Percentiles rank a stretch among this genome's conserved stretches.
Conservation (phyloP, 2,329 filamentous ascomycete species). For the Septoria linicola region DNA sequence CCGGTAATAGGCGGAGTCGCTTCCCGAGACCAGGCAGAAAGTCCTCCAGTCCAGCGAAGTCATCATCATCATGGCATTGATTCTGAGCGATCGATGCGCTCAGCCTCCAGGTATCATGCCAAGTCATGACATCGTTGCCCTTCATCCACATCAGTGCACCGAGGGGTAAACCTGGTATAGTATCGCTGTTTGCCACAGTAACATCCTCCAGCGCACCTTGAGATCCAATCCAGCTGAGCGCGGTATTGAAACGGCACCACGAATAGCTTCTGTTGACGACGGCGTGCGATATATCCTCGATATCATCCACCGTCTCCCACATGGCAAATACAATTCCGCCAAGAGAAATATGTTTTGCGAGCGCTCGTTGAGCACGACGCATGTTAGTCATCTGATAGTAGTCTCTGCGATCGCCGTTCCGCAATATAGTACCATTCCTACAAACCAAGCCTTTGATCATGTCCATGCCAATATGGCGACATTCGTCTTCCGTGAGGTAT, state of each 20-base stretch:
- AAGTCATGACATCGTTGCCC: slow-evolving; percentile 45
- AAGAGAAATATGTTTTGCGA: slow-evolving; percentile 48
- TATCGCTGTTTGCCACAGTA: slow-evolving; percentile 34
- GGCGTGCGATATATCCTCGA: slow-evolving; percentile 42
- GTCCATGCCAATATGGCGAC: slow-evolving; percentile 38
- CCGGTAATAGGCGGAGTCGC: slow-evolving; percentile 1
- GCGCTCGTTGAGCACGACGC: slow-evolving; percentile 45
- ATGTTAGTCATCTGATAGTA: slow-evolving; percentile 47
- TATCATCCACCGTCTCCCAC: slow-evolving; percentile 49
- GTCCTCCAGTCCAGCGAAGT: slow-evolving; percentile 9
- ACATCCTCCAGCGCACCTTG: slow-evolving; percentile 41
- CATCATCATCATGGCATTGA: background rate
- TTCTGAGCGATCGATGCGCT: slow-evolving; percentile 23
- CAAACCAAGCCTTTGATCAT: slow-evolving; percentile 37
- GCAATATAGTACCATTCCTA: slow-evolving; percentile 45
- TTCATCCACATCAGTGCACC: slow-evolving; percentile 51
- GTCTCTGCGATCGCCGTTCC: slow-evolving; percentile 44
- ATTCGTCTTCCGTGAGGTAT: slow-evolving; percentile 40
- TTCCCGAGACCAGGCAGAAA: slow-evolving; percentile 9
- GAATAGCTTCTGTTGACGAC: slow-evolving; percentile 45
- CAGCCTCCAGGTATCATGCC: slow-evolving; percentile 44
- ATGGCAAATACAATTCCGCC: slow-evolving; percentile 45
- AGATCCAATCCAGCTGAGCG: slow-evolving; percentile 46
- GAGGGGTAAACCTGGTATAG: slow-evolving; percentile 39
- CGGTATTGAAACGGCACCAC: slow-evolving; percentile 51